Conservation (phyloP, 345 rosid species). For the Theobroma cacao region DNA sequence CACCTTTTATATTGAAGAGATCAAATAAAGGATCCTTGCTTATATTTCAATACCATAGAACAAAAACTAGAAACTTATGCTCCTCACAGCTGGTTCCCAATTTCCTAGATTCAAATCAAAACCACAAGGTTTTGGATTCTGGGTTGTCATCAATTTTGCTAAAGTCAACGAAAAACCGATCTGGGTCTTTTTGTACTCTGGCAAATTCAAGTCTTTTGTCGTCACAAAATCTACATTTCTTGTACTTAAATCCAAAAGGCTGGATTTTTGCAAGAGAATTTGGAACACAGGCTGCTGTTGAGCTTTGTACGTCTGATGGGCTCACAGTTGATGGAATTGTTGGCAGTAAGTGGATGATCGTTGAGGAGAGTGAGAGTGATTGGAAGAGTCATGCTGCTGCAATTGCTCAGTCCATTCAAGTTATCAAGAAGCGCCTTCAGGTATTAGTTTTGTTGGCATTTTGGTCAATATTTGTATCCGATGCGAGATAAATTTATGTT, state of each 20-base stretch:
- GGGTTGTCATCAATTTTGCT: slow-evolving; percentile 32
- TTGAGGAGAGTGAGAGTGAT: slow-evolving; percentile 75
- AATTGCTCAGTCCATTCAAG: slow-evolving; percentile 80
- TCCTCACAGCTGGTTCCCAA: slow-evolving; percentile 7
- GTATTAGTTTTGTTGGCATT: slow-evolving; percentile 33
- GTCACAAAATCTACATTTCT: slow-evolving; percentile 13
- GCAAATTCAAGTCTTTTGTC: slow-evolving; percentile 10
- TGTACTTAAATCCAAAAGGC: slow-evolving; percentile 12
- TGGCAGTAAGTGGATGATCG: slow-evolving; percentile 69
- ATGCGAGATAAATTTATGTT: neutral
- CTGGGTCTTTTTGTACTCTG: neutral
- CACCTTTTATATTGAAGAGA: slow-evolving; percentile 28
- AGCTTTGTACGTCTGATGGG: slow-evolving; percentile 69
- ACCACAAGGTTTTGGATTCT: slow-evolving; percentile 15
- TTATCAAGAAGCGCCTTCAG: slow-evolving; percentile 91
- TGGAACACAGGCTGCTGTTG: slow-evolving; percentile 48
- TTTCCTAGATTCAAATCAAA: slow-evolving; percentile 13
- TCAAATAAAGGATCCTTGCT: slow-evolving; percentile 19
- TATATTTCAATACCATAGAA: slow-evolving; percentile 13
- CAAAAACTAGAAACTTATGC: neutral
- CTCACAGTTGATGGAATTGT: slow-evolving; percentile 76
- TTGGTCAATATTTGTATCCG: neutral
- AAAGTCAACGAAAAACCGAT: slow-evolving; percentile 19
- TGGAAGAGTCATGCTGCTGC: slow-evolving; percentile 98
- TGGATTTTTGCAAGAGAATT: slow-evolving; percentile 26